Conservation (phyloP, 1,284 basidiomycete genomes). For the Rhodotorula glutinis region DNA sequence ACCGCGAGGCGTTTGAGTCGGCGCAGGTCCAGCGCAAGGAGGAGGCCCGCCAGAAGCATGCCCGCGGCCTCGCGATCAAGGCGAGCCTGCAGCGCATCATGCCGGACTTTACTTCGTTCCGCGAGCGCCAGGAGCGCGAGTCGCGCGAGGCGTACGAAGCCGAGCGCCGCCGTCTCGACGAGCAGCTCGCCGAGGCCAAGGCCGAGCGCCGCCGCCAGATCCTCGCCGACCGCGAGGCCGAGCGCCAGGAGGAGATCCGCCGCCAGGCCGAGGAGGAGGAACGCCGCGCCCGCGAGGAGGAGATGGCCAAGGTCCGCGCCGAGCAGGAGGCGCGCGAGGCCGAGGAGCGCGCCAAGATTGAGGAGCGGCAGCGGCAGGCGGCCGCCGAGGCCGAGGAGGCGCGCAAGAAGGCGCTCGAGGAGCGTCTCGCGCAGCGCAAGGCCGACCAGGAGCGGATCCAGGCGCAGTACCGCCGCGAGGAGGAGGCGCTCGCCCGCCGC, state of each 20-base stretch:
- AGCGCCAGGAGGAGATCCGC: constrained; percentile 17
- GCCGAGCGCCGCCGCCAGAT: constrained; percentile 45
- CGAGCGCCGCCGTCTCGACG: constrained; percentile 36
- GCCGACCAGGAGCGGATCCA: constrained; percentile 61
- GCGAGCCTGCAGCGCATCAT: constrained; percentile 69
- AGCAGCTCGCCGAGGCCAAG: constrained; percentile 41
- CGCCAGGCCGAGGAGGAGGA: constrained; percentile 26
- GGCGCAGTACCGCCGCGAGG: constrained; percentile 68
- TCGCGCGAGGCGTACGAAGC: constrained; percentile 67
- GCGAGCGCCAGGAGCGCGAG: constrained; percentile 76
- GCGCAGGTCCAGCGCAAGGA: constrained; percentile 64
- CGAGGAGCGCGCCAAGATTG: constrained; percentile 58
- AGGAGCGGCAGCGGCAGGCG: constrained; percentile 54
- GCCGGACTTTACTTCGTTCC: constrained; percentile 66
- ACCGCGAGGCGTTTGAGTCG: constrained; percentile 67
- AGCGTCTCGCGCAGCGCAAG: constrained; percentile 55
- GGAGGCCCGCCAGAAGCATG: constrained; percentile 61
- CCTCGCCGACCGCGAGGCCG: constrained; percentile 48
- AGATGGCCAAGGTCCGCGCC: constrained; percentile 20
- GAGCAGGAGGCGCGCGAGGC: constrained; percentile 53
- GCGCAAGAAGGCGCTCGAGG: constrained; percentile 60
- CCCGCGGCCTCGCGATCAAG: constrained; percentile 74
- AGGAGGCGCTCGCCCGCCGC: constrained; percentile 59
- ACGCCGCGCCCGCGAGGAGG: constrained; percentile 25
- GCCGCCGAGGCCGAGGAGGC: constrained; percentile 59